Evolutionary conservation across 352 stramenopile genomes (phyloP).

Genomic region (Thalassiosira exigua): DNA sequence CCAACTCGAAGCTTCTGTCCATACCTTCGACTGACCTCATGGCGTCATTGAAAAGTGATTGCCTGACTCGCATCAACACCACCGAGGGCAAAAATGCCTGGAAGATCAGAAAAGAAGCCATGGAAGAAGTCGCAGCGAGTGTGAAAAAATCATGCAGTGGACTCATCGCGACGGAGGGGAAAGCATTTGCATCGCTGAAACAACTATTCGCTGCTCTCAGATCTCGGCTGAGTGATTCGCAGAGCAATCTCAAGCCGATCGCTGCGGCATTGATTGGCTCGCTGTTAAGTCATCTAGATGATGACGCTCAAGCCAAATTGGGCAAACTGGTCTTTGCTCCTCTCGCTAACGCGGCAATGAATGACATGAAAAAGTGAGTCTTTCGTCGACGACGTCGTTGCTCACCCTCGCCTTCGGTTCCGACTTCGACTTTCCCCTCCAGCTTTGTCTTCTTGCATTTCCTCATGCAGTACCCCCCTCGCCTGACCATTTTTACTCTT

Average conservation of each 20-base stretch:
- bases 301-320: constrained; percentile 74
- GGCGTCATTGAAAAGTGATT: constrained; percentile 62
- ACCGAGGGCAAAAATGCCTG: constrained; percentile 84
- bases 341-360: constrained; percentile 80
- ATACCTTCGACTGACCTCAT: constrained; percentile 75
- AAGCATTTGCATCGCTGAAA: constrained; percentile 60
- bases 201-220: constrained; percentile 71
- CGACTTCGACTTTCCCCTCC: too few relatives aligned
- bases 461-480: too few relatives aligned
- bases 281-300: constrained; percentile 73
- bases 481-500: too few relatives aligned
- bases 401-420: too few relatives aligned
- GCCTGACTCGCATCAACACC: constrained; percentile 54
- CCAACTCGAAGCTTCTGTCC: constrained; percentile 39
- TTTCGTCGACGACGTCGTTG: too few relatives aligned
- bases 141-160: constrained; percentile 70
- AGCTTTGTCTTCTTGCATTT: too few relatives aligned
- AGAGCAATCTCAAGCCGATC: constrained; percentile 86
- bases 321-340: constrained; percentile 75
- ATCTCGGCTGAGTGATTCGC: constrained; percentile 81
- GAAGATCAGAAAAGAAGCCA: constrained; percentile 81
- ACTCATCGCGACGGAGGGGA: constrained; percentile 65
- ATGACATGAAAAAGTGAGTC: constrained; percentile 80
- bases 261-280: constrained; percentile 73
- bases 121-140: constrained; percentile 77